phyloP scores from a whole-genome alignment of 2,329 filamentous ascomycete species.

The Fusarium xylarioides region DNA sequence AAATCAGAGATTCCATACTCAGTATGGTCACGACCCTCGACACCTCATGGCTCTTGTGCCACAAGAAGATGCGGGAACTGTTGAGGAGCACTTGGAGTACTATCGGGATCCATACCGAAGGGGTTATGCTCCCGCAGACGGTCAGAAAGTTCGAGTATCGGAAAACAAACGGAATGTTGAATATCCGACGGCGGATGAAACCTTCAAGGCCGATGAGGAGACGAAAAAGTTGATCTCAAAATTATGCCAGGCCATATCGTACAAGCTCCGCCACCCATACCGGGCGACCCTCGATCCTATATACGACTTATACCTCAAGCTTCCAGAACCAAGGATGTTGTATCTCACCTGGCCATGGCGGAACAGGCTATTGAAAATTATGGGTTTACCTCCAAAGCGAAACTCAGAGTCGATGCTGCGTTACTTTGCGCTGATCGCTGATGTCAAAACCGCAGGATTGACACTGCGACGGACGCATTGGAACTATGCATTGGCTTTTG shows the following conservation, averaged over 20 bases:
- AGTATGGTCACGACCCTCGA: conserved; percentile 44
- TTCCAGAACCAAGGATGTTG: conserved; percentile 63
- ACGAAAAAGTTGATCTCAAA: conserved; percentile 49
- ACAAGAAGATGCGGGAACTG: conserved; percentile 56
- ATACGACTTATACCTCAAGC: conserved; percentile 58
- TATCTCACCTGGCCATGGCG: conserved; percentile 63
- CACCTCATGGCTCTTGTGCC: conserved; percentile 64
- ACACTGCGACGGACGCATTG: conserved; percentile 75
- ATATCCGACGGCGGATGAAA: conserved; percentile 56
- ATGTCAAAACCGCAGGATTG: conserved; percentile 79
- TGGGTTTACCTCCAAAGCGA: conserved; percentile 70
- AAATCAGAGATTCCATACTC: conserved; percentile 16
- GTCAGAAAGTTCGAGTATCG: conserved; percentile 59
- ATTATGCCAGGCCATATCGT: conserved; percentile 53
- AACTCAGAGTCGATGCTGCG: conserved; percentile 74
- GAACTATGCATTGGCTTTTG: conserved; percentile 85
- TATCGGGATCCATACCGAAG: conserved; percentile 63
- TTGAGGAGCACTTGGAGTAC: conserved; percentile 63
- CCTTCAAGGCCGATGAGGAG: conserved; percentile 48
- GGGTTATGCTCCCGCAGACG: conserved; percentile 62
- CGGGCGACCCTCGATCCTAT: conserved; percentile 54
- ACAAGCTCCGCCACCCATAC: conserved; percentile 54
- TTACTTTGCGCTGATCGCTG: conserved; percentile 84
- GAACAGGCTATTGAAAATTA: conserved; percentile 70
- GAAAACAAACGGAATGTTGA: conserved; percentile 59